phyloP scores from a whole-genome alignment of 345 rosid species.

The Capsella bursapastoris region DNA sequence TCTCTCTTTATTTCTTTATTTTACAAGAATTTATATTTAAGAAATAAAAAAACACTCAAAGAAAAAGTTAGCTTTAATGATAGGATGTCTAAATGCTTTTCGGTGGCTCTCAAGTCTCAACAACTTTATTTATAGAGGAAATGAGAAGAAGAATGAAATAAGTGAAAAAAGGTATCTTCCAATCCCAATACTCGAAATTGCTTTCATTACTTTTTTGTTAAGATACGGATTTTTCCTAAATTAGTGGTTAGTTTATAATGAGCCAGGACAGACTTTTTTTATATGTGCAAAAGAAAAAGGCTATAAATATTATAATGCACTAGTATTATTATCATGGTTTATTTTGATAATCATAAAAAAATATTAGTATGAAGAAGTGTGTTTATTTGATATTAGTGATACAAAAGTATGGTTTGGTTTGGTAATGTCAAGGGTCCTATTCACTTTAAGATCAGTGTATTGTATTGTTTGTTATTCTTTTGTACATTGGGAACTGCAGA shows the following conservation, averaged over 20 bases:
- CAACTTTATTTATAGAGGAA: constrained; percentile 45
- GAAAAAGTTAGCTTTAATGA: constrained; percentile 67
- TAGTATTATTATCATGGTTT: neutral
- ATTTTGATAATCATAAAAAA: neutral
- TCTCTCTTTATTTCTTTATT: constrained; percentile 34
- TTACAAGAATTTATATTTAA: constrained; percentile 12
- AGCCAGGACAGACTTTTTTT: constrained; percentile 18
- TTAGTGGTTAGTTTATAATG: constrained; percentile 38
- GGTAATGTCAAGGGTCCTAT: constrained; percentile 45
- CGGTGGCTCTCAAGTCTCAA: constrained; percentile 81
- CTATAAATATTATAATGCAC: constrained; percentile 31
- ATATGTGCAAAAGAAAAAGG: constrained; percentile 25
- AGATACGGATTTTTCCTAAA: constrained; percentile 52
- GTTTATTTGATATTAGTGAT: neutral
- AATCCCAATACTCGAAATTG: constrained; percentile 79
- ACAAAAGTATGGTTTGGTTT: constrained; percentile 25
- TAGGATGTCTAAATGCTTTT: constrained; percentile 81
- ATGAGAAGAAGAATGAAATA: constrained; percentile 43
- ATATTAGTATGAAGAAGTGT: neutral
- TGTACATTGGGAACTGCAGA: constrained; percentile 53
- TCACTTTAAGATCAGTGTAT: constrained; percentile 10
- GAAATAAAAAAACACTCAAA: constrained; percentile 13
- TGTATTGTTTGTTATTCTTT: constrained; percentile 32
- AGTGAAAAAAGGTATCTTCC: constrained; percentile 57
- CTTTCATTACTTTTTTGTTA: constrained; percentile 51